A percentile compares a stretch with the other conserved stretches of the same genome.
Evolutionary conservation across 441 rosid species (phyloP).

Genomic region (Populus tomentosa): DNA sequence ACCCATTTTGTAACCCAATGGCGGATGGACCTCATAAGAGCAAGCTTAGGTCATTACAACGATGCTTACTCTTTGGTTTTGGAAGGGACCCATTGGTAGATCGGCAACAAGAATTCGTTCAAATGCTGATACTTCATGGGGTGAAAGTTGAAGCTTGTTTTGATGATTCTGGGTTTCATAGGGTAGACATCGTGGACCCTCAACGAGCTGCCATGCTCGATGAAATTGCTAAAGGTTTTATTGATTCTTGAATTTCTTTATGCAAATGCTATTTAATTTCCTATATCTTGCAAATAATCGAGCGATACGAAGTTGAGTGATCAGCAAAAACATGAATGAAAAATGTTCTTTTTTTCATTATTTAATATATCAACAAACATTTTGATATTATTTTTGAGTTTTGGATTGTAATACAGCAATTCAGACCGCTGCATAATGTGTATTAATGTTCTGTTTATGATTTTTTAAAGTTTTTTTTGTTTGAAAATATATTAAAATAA

Average conservation of each 20-base stretch:
- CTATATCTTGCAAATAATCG: too few relatives aligned
- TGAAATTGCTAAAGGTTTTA: not conserved
- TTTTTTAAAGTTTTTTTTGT: too few relatives aligned
- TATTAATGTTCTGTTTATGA: too few relatives aligned
- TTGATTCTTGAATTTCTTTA: not conserved
- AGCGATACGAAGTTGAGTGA: too few relatives aligned
- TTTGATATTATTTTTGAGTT: too few relatives aligned
- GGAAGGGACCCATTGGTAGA: slow-evolving; percentile 29
- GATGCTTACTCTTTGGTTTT: slow-evolving; percentile 36
- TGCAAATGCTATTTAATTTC: not conserved
- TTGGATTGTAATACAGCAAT: too few relatives aligned
- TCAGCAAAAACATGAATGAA: too few relatives aligned
- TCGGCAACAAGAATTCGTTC: slow-evolving; percentile 34
- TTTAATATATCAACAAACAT: too few relatives aligned
- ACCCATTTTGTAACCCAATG: slow-evolving; percentile 41
- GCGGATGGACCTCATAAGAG: slow-evolving; percentile 33
- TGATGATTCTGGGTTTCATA: slow-evolving; percentile 36
- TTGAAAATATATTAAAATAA: too few relatives aligned
- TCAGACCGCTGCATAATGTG: too few relatives aligned
- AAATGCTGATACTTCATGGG: slow-evolving; percentile 1
- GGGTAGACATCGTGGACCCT: slow-evolving; percentile 34
- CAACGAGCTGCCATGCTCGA: not conserved
- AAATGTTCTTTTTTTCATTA: too few relatives aligned
- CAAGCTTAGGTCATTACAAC: not conserved
- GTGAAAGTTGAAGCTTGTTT: slow-evolving; percentile 21